These are phyloP conservation scores for Myriosclerotinia duriaeana DNA, from an alignment of 2,329 filamentous ascomycete genomes.

Conservation along the genomic window DNA sequence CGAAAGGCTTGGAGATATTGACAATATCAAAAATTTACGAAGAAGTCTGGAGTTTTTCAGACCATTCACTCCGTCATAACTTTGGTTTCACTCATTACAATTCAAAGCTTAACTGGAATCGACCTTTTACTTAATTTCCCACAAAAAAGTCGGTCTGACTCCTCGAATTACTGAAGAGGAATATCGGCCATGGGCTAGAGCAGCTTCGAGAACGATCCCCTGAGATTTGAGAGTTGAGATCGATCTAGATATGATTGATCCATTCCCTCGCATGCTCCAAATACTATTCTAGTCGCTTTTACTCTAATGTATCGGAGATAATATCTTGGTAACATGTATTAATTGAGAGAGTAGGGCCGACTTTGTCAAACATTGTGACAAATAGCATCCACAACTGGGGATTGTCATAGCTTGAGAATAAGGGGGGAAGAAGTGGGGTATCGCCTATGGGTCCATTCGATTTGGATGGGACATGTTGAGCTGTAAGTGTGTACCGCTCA, in stretches of 20 bases:
- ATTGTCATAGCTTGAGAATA: conserved; percentile 8
- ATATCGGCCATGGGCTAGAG: no score
- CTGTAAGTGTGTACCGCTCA: not conserved
- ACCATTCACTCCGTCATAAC: not conserved
- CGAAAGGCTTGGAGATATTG: not conserved
- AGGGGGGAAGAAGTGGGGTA: not conserved
- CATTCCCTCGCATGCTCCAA: not conserved
- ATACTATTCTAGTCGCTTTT: no score
- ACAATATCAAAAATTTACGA: not conserved
- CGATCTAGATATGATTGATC: not conserved
- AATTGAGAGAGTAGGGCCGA: not conserved
- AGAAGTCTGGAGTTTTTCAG: not conserved
- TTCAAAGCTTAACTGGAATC: not conserved
- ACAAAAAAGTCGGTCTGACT: not conserved
- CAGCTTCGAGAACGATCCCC: not conserved
- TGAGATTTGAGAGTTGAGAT: not conserved
- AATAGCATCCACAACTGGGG: not conserved
- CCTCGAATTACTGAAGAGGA: not conserved
- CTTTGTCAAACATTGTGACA: not conserved
- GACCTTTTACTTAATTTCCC: not conserved
- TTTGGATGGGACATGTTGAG: not conserved
- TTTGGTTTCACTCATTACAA: not conserved
- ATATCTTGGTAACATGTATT: not conserved
- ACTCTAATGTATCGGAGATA: no score
- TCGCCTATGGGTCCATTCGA: not conserved